Percentiles rank a stretch among this genome's conserved stretches.
Conservation (phyloP, 345 rosid species). For the Bruguiera parviflora region DNA sequence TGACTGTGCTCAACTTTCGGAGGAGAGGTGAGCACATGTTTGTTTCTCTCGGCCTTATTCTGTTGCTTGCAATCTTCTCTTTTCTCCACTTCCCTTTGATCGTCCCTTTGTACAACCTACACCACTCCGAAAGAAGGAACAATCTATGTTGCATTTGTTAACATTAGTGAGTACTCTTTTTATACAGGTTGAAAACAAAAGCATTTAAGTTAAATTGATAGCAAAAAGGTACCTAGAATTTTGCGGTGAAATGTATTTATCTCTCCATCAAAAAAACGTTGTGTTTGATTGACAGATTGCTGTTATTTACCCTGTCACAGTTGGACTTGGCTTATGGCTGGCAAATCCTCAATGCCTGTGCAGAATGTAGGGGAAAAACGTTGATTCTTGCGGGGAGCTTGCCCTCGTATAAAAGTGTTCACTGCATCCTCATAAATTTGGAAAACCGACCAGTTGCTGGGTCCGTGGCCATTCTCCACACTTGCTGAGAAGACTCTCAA, state of each 20-base stretch:
- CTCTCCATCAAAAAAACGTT: background rate
- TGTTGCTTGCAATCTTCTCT: background rate
- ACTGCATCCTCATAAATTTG: conserved; percentile 27
- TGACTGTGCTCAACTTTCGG: conserved; percentile 32
- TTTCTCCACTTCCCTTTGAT: background rate
- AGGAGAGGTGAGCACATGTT: conserved; percentile 37
- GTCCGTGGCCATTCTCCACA: conserved; percentile 18
- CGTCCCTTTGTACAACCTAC: no score
- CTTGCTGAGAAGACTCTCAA: conserved; percentile 25
- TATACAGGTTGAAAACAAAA: background rate
- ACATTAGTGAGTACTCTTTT: background rate
- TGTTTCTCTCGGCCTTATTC: background rate
- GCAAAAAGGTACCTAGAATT: background rate
- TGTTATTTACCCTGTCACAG: conserved; percentile 21
- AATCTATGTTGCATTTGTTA: background rate
- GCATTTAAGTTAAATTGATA: background rate
- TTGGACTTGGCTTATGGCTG: conserved; percentile 19
- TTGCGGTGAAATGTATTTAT: background rate
- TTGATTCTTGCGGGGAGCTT: conserved; percentile 21
- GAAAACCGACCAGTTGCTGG: conserved; percentile 20
- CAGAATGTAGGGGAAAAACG: conserved; percentile 17
- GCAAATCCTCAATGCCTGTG: conserved; percentile 19
- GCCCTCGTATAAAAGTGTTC: conserved; percentile 12
- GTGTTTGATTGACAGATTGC: conserved; percentile 5
- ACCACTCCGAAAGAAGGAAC: no score